Base-by-base conservation (phyloP, 441 rosid genomes). In the Gossypium armourianum region DNA sequence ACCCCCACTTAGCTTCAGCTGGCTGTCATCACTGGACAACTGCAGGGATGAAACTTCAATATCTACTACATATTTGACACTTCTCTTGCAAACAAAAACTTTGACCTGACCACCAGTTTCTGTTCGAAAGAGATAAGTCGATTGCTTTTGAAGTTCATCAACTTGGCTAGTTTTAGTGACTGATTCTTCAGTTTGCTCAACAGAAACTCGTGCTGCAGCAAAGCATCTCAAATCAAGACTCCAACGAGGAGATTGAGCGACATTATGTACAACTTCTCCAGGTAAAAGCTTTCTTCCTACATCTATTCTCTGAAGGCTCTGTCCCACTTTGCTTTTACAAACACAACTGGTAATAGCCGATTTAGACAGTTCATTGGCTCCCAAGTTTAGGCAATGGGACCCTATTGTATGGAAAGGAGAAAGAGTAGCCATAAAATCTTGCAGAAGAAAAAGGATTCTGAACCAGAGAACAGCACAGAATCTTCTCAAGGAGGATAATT, bases 81-180 rank as follows among this genome's bases (percentile, higher is more conserved):
- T 82, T 78, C 68, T 84, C 86, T 79, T 84, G 63, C 81, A 74
- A 69, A 88, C 82, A 70, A 72, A 78, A 66, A 87, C 92, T 74
- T 86, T 85, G 61, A 93, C 86, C 67, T 71, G 85, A 61, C 83
- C 90, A 29, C 94, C 92, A 72, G 70, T 50, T 80, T 88, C 86
- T 23, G 92, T 87, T 84, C 94, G 85, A 74, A 90, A 93, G 3
- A 78, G 79, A 81, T 80, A 91, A 24, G 84, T 74, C 12, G 80
- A 80, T 17, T 70, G 83, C 82, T 78, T 86, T 74, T 76, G 73
- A 28, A 21, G 73, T 26, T 80, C 79, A 67, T 81, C 81, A n/a
- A 82, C 83, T 71, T 81, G 82, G 75, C 72, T 64, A 4, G 54
- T 71, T 45, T 70, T 66, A 50, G 79, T 76, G 67, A 74, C 75